Evolutionary conservation across 2,329 filamentous ascomycete genomes (phyloP).

Genomic region (Paraphaeosphaeria minitans): DNA sequence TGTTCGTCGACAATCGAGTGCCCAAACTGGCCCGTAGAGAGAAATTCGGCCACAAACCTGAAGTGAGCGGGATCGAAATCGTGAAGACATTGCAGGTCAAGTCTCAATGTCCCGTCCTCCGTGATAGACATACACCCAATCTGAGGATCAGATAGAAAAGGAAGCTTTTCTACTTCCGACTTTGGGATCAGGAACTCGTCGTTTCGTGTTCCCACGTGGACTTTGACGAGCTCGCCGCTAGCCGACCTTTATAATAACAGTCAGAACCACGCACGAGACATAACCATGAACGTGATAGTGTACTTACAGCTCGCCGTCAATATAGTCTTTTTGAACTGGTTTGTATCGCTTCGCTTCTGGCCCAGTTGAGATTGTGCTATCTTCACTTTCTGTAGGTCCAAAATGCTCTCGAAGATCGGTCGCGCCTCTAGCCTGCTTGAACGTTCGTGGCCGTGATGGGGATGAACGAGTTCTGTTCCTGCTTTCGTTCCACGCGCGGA

Average conservation of each 20-base stretch:
- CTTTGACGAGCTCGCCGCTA: constrained; percentile 27
- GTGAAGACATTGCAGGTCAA: constrained; percentile 22
- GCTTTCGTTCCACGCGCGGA: not conserved
- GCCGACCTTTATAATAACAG: constrained; percentile 12
- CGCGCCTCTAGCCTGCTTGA: not conserved
- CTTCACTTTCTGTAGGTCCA: no score
- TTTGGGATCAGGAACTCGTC: constrained; percentile 20
- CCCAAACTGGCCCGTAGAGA: constrained; percentile 30
- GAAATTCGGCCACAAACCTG: constrained; percentile 29
- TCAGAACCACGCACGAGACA: not conserved
- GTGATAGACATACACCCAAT: constrained; percentile 18
- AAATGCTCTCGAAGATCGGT: not conserved
- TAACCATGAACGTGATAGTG: not conserved
- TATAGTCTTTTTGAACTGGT: constrained; percentile 16
- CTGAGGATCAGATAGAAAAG: constrained; percentile 22
- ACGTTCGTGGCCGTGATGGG: not conserved
- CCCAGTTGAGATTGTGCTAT: not conserved
- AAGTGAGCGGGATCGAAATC: constrained; percentile 30
- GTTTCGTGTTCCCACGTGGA: constrained; percentile 24
- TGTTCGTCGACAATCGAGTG: constrained; percentile 18
- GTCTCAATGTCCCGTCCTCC: constrained; percentile 22
- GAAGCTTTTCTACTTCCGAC: constrained; percentile 18
- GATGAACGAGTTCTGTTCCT: not conserved
- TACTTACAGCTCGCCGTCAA: constrained; percentile 30
- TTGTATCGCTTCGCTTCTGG: not conserved